phyloP scores from a whole-genome alignment of 495 filamentous ascomycete species.

The Daldinia loculata region DNA sequence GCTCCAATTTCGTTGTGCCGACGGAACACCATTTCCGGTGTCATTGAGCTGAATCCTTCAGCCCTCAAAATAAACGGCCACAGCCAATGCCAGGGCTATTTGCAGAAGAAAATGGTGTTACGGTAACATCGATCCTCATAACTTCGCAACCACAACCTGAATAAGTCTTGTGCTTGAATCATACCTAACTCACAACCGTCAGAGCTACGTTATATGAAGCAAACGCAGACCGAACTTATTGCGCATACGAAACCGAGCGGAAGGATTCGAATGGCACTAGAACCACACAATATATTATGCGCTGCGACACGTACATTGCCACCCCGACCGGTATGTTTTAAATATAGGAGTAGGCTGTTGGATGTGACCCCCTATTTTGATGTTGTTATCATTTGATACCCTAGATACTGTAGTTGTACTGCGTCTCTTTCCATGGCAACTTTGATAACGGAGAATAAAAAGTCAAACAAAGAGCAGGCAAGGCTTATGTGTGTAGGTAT shows the following conservation, averaged over 20 bases:
- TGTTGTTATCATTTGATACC: neutral
- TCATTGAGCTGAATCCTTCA: neutral
- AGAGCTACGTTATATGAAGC: no score
- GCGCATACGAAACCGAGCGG: neutral
- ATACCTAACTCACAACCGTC: no score
- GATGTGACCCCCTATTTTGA: neutral
- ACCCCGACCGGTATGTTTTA: neutral
- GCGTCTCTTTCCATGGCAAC: neutral
- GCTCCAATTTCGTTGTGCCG: neutral
- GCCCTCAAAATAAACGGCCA: neutral
- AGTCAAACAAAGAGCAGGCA: neutral
- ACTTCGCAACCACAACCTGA: neutral
- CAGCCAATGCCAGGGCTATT: neutral
- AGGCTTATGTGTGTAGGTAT: neutral
- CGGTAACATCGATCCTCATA: neutral
- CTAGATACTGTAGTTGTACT: neutral
- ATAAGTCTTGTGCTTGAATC: neutral
- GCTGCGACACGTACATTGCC: neutral
- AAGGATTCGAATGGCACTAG: neutral
- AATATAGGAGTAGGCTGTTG: neutral
- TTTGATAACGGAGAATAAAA: neutral
- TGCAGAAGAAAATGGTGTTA: neutral
- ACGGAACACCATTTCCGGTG: neutral
- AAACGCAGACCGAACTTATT: no score
- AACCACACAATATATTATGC: neutral